These are phyloP conservation scores for Nectriaceae sp. DNA, from an alignment of 2,329 filamentous ascomycete genomes.

Conservation along the genomic window DNA sequence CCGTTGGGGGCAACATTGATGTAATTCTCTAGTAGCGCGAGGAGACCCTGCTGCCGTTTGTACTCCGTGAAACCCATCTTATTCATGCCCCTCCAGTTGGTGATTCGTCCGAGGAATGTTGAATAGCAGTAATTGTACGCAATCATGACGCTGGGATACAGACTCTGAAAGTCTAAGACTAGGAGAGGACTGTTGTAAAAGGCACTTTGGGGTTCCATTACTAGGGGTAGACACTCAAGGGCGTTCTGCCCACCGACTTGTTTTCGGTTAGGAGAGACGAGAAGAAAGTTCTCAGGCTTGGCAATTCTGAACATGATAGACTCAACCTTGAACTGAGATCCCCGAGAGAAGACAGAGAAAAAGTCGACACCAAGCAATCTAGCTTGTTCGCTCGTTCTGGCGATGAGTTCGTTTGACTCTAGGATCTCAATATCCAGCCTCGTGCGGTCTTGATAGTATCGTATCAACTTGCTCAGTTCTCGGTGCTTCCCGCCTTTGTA, in stretches of 20 bases:
- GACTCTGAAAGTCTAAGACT: slow-evolving; percentile 92
- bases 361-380: slow-evolving; percentile 93
- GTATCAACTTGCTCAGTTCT: slow-evolving; percentile 73
- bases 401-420: slow-evolving; percentile 84
- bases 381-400: slow-evolving; percentile 91
- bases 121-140: slow-evolving; percentile 99
- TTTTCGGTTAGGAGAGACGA: slow-evolving; percentile 86
- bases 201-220: slow-evolving; percentile 95
- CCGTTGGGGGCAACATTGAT: slow-evolving; percentile 95
- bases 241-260: slow-evolving; percentile 95
- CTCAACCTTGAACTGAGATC: slow-evolving; percentile 98
- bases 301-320: slow-evolving; percentile 98
- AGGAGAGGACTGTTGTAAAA: slow-evolving; percentile 90
- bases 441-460: slow-evolving; percentile 76
- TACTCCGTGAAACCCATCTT: slow-evolving; percentile 96
- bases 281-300: slow-evolving; percentile 91
- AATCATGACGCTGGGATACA: slow-evolving; percentile 98
- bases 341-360: slow-evolving; percentile 91
- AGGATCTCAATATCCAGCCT: slow-evolving; percentile 88
- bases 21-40: slow-evolving; percentile 78
- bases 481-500: slow-evolving; percentile 68
- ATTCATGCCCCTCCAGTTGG: slow-evolving; percentile 84
- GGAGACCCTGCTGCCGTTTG: slow-evolving; percentile 70
- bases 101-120: slow-evolving; percentile 85
- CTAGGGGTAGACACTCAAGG: slow-evolving; percentile 87